Conservation (phyloP, 768 basidiomycete species). For the Suillus subluteus region DNA sequence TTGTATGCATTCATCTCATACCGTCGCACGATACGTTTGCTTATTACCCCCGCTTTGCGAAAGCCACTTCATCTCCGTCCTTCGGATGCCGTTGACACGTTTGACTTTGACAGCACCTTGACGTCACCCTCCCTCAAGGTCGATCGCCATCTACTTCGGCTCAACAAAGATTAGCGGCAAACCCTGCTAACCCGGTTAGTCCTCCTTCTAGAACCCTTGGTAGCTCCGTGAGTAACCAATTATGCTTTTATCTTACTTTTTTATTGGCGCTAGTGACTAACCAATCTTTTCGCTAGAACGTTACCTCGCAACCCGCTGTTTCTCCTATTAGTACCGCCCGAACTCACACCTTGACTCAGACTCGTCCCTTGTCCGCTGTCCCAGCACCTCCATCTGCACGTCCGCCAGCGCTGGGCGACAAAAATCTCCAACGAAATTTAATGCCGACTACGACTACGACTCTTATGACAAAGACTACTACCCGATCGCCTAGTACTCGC, state of each 20-base stretch:
- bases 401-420: not conserved
- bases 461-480: not conserved
- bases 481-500: not conserved
- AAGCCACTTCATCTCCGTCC: slow-evolving; percentile 8
- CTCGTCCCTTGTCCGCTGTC: not conserved
- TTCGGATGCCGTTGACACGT: slow-evolving; percentile 12
- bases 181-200: not conserved
- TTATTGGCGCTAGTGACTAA: slow-evolving; percentile 14
- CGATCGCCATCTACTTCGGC: slow-evolving; percentile 11
- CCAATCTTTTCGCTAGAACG: slow-evolving; percentile 1
- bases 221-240: slow-evolving; percentile 25
- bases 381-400: not conserved
- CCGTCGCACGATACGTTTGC: too few relatives aligned
- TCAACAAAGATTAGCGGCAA: not conserved
- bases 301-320: not conserved
- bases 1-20: too few relatives aligned
- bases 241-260: not conserved
- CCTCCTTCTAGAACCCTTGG: slow-evolving; percentile 2
- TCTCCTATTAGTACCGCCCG: not conserved
- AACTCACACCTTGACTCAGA: not conserved
- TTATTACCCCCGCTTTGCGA: not conserved
- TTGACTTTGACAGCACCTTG: slow-evolving; percentile 32
- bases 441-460: slow-evolving; percentile 10
- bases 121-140: slow-evolving; percentile 23
- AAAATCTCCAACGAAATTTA: slow-evolving; percentile 15